Conservation (phyloP, 2,329 filamentous ascomycete genomes). For the Stemphylium vesicarium region DNA sequence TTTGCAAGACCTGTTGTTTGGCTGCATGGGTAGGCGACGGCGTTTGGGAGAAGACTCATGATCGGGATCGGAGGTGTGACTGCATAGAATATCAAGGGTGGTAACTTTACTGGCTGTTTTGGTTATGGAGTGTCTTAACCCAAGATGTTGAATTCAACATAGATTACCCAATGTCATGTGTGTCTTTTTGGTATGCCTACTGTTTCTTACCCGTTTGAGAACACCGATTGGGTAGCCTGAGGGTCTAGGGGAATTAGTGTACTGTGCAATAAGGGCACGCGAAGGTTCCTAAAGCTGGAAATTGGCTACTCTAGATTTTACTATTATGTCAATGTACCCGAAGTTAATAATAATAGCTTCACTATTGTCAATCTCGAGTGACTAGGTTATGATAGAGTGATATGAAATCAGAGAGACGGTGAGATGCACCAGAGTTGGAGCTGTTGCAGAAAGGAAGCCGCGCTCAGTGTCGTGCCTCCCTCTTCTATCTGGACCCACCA, state of each 20-base stretch:
- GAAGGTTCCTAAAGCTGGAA: neutral
- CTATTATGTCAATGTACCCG: neutral
- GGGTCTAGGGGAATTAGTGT: neutral
- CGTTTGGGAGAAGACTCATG: conserved; percentile 25
- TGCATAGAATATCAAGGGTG: conserved; percentile 16
- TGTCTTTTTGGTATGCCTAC: neutral
- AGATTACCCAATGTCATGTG: neutral
- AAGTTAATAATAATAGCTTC: neutral
- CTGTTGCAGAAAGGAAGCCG: conserved; percentile 14
- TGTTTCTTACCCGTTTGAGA: neutral
- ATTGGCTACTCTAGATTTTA: too few relatives aligned
- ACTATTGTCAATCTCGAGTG: too few relatives aligned
- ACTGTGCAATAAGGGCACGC: neutral
- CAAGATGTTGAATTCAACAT: neutral
- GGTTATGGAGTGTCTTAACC: conserved; percentile 1
- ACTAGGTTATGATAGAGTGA: too few relatives aligned
- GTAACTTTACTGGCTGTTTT: conserved; percentile 4
- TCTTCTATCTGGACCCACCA: conserved; percentile 4
- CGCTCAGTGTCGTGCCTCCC: conserved; percentile 16
- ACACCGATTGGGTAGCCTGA: neutral
- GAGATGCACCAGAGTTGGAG: too few relatives aligned
- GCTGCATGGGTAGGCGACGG: conserved; percentile 36
- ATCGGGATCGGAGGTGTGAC: conserved; percentile 14
- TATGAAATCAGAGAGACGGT: too few relatives aligned
- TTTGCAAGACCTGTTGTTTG: conserved; percentile 26